A percentile compares a stretch with the other conserved stretches of the same genome.
These are phyloP conservation scores for Pyrus hybrid DNA, from an alignment of 331 rosid genomes.

Conservation along the genomic window DNA sequence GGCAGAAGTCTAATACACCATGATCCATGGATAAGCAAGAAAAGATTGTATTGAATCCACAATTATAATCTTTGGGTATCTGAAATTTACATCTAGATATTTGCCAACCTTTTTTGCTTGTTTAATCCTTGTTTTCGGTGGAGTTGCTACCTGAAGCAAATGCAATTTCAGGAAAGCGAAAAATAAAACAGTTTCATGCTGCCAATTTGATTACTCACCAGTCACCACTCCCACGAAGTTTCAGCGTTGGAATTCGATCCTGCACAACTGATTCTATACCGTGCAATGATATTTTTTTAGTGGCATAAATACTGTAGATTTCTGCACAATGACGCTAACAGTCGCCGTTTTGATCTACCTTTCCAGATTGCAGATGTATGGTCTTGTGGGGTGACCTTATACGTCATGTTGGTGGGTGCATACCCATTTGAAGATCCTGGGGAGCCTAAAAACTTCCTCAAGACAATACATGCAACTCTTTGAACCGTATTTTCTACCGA, in stretches of 20 bases:
- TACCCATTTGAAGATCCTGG: slow-evolving; percentile 96
- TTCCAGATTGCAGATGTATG: slow-evolving; percentile 95
- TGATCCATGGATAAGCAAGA: too few species aligned
- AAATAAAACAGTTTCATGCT: neutral
- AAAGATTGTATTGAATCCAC: too few species aligned
- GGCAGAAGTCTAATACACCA: too few species aligned
- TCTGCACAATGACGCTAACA: neutral
- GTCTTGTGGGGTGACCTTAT: slow-evolving; percentile 98
- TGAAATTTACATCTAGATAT: too few species aligned
- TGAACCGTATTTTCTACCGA: neutral
- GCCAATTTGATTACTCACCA: neutral
- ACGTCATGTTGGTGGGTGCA: slow-evolving; percentile 98
- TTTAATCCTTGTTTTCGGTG: too few species aligned
- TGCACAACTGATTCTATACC: neutral
- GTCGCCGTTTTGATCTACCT: neutral
- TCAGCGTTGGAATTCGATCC: too few species aligned
- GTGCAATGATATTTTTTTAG: too few species aligned
- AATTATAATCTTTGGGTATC: too few species aligned
- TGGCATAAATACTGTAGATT: neutral
- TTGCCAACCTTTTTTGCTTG: too few species aligned
- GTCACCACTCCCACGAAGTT: too few species aligned
- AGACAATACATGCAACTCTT: slow-evolving; percentile 65
- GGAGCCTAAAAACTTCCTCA: slow-evolving; percentile 91
- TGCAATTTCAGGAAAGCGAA: neutral
- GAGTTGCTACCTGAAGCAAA: neutral